Base-by-base conservation (phyloP, 2,329 filamentous ascomycete species). In the Apiospora kogelbergensis region DNA sequence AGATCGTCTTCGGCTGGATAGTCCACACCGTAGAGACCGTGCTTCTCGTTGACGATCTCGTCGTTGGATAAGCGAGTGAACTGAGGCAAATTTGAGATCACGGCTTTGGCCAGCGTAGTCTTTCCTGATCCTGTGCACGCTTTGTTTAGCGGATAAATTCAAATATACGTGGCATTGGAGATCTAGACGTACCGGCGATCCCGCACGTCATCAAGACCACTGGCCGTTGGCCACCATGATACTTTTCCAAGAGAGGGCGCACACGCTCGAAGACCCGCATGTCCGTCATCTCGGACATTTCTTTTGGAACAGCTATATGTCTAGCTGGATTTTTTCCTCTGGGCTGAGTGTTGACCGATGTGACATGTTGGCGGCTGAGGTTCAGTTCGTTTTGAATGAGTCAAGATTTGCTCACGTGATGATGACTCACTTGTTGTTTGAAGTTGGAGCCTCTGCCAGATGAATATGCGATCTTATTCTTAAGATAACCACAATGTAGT, bases 201-300 rank as follows among this genome's bases (percentile, higher is more conserved):
- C 77, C 76, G 48, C 77, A 78, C 26, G 71, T 78, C 77, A 78
- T 77, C 33, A 78, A 67, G 9, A 78, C 76, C 1, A 78, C 70
- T 10, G 74, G 73, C 46, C 72, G 70, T 2, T 71, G 67, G 53
- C 76, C 75, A 20, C 42, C 66, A 0, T 45, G 15, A 22, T 37
- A n/a, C 13, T 37, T 64, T 22, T 15, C 24, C n/a, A 68, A n/a
- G 11, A 63, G 40, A 37, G 53, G 53, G 53, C 53, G 30, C 37
- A 60, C 26, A 26, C 53, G 53, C 53, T 60, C 20, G 30, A 37
- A 7, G 2, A 37, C 30, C 30, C 26, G 17, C 20, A 37, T 13
- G 13, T n/a, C 30, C n/a, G 53, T n/a, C 10, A 60, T 9, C 1
- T 17, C 30, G 13, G 48, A 57, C 48, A 57, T 57, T 2, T 20